These are phyloP conservation scores for Ammopiptanthus mongolicus DNA, from an alignment of 306 rosid genomes.

Conservation along the genomic window DNA sequence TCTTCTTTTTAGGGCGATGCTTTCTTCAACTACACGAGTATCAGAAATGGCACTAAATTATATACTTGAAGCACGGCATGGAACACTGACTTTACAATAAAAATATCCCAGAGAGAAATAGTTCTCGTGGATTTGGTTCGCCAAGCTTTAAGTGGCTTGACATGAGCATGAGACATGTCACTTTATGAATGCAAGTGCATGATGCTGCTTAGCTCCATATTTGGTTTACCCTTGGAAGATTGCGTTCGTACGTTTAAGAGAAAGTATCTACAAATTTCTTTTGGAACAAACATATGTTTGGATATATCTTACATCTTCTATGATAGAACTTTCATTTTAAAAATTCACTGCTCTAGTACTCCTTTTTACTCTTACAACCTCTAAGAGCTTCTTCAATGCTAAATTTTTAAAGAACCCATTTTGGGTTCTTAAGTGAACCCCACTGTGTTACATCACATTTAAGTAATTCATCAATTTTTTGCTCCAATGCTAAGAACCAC, in stretches of 20 bases:
- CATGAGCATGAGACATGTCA: neutral
- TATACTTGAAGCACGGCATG: constrained; percentile 8
- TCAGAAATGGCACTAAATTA: neutral
- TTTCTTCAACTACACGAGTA: neutral
- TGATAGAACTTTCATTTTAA: neutral
- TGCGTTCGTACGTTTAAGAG: no score
- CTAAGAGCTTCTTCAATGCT: no score
- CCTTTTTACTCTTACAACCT: no score
- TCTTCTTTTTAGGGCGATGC: neutral
- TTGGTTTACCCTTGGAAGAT: no score
- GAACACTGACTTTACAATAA: neutral
- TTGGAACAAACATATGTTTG: no score
- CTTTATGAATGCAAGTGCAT: neutral
- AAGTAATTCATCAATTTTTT: no score
- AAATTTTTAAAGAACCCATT: no score
- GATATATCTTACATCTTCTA: constrained; percentile 6
- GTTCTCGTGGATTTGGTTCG: constrained; percentile 23
- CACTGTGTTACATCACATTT: no score
- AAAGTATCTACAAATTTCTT: no score
- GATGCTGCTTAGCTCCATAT: no score
- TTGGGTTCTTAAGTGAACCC: no score
- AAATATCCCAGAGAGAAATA: neutral
- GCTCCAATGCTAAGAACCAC: no score
- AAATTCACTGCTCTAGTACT: neutral
- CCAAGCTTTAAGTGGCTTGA: neutral